phyloP scores from a whole-genome alignment of 805 yeast species.

The Wickerhamomyces sydowiorum region DNA sequence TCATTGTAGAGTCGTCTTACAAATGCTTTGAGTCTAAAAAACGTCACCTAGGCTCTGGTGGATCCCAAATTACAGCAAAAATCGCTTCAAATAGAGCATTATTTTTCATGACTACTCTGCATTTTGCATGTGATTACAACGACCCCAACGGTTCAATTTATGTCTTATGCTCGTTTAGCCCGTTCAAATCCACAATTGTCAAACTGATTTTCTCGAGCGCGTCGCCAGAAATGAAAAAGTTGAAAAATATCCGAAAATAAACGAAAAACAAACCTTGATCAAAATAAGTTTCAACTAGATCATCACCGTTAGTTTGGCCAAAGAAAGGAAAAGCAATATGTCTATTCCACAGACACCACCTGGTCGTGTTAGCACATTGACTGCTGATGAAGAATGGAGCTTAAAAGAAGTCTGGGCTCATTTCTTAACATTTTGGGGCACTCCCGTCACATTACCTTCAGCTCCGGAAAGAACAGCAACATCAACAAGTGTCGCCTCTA shows the following conservation, averaged over 20 bases:
- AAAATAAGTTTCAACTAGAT: neutral
- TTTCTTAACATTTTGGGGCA: slow-evolving; percentile 54
- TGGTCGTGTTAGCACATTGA: slow-evolving; percentile 41
- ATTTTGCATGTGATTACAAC: too few species aligned
- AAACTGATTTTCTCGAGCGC: neutral
- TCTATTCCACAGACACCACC: slow-evolving; percentile 15
- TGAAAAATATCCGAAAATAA: neutral
- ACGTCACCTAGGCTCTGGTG: too few species aligned
- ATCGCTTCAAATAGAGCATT: too few species aligned
- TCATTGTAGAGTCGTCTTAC: too few species aligned
- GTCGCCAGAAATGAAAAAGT: too few species aligned
- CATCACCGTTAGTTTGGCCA: too few species aligned
- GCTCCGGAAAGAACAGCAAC: slow-evolving; percentile 9
- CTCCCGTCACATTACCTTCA: slow-evolving; percentile 25
- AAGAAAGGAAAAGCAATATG: neutral
- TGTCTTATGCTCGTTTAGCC: too few species aligned
- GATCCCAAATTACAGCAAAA: too few species aligned
- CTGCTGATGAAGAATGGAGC: slow-evolving; percentile 52
- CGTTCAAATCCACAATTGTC: neutral
- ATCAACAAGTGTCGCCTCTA: slow-evolving; percentile 5
- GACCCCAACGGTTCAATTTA: too few species aligned
- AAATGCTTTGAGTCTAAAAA: too few species aligned
- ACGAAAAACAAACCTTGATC: neutral
- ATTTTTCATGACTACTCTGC: too few species aligned
- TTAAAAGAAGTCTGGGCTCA: slow-evolving; percentile 72